Evolutionary conservation across 2,329 filamentous ascomycete genomes (phyloP), one percentile per base, ranked within the genome.

Genomic region (Hirsutella thompsonii): DNA sequence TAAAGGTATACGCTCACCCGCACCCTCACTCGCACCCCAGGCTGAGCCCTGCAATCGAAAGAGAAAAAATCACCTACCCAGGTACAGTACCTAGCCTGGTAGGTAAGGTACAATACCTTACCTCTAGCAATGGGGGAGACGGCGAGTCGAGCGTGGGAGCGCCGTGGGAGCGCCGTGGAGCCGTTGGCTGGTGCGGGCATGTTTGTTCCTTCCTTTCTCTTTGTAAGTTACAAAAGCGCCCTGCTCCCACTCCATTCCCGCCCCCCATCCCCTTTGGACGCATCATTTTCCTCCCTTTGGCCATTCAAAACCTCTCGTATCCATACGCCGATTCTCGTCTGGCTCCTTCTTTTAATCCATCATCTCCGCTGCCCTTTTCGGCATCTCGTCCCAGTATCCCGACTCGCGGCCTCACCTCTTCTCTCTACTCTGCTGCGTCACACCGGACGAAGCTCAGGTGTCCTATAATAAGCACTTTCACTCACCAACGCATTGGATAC

Each of bases 151-250:
- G 32, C 26, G n/a, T n/a, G n/a, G n/a, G n/a, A n/a, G n/a, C n/a
- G n/a, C n/a, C n/a, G n/a, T n/a, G n/a, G n/a, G n/a, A n/a, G n/a
- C n/a, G n/a, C n/a, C n/a, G n/a, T n/a, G 30, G 19, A 10, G 33
- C 30, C 37, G 39, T 38, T 40, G 33, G 45, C 37, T n/a, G n/a
- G n/a, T n/a, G n/a, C 42, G 32, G 32, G 14, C 32, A 19, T 33
- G 29, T 41, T 44, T 30, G 38, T 40, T 42, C 30, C 38, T 43
- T 32, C 38, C 39, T 39, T 16, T 38, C 40, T 43, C 37, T 38
- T 44, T 32, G 37, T 49, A n/a, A n/a, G n/a, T n/a, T n/a, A 49
- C 47, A 49, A 47, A 49, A 49, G 47, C 47, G 43, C 41, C 38
- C 41, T 42, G 42, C 45, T 47, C 43, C 43, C 45, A 18, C 45